Base-by-base conservation (phyloP, 164 flowering plant genomes). In the Liquidambar formosana region DNA sequence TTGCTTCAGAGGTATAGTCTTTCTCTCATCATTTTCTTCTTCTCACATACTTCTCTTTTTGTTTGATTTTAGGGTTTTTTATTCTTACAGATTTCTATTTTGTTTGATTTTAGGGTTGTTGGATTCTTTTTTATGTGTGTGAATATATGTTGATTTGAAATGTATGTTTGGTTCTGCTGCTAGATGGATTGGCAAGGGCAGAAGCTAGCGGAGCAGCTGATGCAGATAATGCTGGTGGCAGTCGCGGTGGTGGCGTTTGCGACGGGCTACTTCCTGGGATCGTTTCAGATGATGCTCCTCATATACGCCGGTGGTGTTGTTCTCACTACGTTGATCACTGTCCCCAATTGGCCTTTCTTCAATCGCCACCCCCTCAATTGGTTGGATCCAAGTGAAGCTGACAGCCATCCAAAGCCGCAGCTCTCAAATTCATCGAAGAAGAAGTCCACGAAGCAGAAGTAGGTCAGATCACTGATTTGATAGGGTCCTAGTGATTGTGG, bases 181-280 rank as follows among this genome's bases (percentile, higher is more conserved):
- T 28, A 76, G 80, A 94, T 94, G 99, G 97, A 92, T 82, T 94
- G 99, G 99, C 92, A 91, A 84, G 99, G 99, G 59, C 99, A 94
- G 72, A 94, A 88, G 78, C 76, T 87, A 19, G 87, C 95, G 38
- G 99, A 94, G 84, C 88, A 88, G 71, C 67, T 91, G 83, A 92
- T 94, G 97, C 99, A 90, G 81, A 78, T 89, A 54, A 38, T 94
- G 86, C 85, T 94, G 58, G 73, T 88, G 54, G 79, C 62, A 1
- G 88, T 81, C 43, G 97, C 95, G 0, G 81, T 77, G 27, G 83
- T 71, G 46, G 92, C 94, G 3, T 88, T 91, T 43, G 69, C 70
- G 11, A 51, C 77, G 10, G 97, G 97, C 5, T 92, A 89, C 46
- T 18, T 63, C 1, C 25, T 82, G 68, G 88, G 88, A 5, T 94